Evolutionary conservation across 306 rosid species (phyloP).

Genomic region (Fragaria vesca): DNA sequence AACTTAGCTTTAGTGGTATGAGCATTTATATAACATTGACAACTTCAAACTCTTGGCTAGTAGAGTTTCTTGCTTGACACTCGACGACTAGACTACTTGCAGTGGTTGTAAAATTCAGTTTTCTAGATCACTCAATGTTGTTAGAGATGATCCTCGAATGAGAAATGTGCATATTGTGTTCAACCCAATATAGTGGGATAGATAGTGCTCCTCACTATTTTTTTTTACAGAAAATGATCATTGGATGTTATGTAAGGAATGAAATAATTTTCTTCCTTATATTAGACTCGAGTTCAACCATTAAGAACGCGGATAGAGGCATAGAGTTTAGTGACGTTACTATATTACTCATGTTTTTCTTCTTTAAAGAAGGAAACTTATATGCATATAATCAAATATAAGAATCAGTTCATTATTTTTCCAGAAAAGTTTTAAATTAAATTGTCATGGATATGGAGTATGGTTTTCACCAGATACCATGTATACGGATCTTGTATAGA

Average conservation of each 20-base stretch:
- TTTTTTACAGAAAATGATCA: neutral
- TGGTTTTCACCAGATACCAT: neutral
- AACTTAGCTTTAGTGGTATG: too few species aligned
- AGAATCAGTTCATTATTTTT: neutral
- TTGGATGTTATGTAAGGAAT: too few species aligned
- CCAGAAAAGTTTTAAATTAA: neutral
- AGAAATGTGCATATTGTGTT: too few species aligned
- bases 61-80: too few species aligned
- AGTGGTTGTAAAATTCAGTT: too few species aligned
- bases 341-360: neutral
- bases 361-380: neutral
- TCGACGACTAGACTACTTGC: too few species aligned
- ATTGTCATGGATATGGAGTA: neutral
- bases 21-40: too few species aligned
- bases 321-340: neutral
- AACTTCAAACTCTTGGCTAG: too few species aligned
- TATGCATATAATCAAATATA: neutral
- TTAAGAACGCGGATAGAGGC: neutral
- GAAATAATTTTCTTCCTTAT: neutral
- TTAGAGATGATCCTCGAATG: too few species aligned
- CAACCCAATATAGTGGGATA: neutral
- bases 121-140: too few species aligned
- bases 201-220: neutral
- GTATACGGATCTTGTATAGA: neutral
- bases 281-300: neutral